These are phyloP conservation scores for Melanomma pulvis-pyrius DNA, from an alignment of 495 filamentous ascomycete species.

Conservation along the genomic window DNA sequence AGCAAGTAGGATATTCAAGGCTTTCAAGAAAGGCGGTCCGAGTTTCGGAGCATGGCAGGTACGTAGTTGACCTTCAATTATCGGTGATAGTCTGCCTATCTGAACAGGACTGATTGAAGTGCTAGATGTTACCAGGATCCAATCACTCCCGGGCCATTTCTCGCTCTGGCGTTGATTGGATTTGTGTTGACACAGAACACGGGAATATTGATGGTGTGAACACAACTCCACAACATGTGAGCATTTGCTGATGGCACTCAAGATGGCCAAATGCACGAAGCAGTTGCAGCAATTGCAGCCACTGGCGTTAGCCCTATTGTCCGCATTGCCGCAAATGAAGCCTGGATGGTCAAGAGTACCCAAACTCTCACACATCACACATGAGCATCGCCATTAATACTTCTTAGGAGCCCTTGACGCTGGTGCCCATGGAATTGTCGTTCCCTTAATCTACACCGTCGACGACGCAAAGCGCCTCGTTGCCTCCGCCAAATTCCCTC, in stretches of 20 bases:
- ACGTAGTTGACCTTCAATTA: background rate
- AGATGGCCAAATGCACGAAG: constrained; percentile 82
- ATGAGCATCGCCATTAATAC: background rate
- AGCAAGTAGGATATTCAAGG: constrained; percentile 64
- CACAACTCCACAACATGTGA: background rate
- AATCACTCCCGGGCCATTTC: constrained; percentile 72
- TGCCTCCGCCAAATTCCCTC: constrained; percentile 47
- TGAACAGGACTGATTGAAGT: background rate
- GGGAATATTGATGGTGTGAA: constrained; percentile 72
- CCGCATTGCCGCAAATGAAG: constrained; percentile 47
- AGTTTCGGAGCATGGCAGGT: constrained; percentile 63
- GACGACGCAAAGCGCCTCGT: constrained; percentile 45
- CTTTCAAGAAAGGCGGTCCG: constrained; percentile 58
- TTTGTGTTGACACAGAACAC: constrained; percentile 76
- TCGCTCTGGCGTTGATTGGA: constrained; percentile 70
- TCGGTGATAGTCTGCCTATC: background rate
- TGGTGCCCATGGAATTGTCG: constrained; percentile 49
- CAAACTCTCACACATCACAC: background rate
- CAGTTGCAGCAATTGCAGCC: constrained; percentile 60
- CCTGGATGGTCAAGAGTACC: constrained; percentile 50
- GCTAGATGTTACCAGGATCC: constrained; percentile 72
- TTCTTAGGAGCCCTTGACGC: constrained; percentile 45
- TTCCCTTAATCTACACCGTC: constrained; percentile 45
- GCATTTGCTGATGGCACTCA: background rate
- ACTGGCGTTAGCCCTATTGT: constrained; percentile 46